These are phyloP conservation scores for Suillus plorans DNA, from an alignment of 768 basidiomycete genomes.

Conservation along the genomic window DNA sequence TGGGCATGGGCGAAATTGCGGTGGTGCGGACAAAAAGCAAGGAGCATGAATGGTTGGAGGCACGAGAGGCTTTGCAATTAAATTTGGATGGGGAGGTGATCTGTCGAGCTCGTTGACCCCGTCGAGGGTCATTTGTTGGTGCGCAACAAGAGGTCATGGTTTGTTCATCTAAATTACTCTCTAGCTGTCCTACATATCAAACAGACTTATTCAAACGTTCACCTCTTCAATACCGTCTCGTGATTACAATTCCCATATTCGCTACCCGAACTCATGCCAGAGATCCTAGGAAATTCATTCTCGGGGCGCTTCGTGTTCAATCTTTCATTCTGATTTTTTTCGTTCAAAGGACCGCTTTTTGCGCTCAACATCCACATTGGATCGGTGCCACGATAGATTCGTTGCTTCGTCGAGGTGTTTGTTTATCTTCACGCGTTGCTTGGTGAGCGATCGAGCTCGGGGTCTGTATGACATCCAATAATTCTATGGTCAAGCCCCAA, in stretches of 20 bases:
- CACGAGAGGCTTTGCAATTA: constrained; percentile 83
- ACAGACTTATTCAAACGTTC: too few relatives aligned
- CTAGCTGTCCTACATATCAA: too few relatives aligned
- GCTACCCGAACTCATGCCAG: neutral
- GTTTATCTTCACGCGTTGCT: neutral
- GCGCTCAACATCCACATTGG: too few relatives aligned
- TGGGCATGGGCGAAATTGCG: constrained; percentile 92
- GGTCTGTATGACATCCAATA: neutral
- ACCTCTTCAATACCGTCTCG: neutral
- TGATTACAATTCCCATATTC: neutral
- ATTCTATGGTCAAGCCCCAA: neutral
- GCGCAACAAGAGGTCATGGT: too few relatives aligned
- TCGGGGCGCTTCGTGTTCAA: neutral
- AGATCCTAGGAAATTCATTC: neutral
- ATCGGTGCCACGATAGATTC: neutral
- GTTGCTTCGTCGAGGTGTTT: neutral
- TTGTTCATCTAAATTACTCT: too few relatives aligned
- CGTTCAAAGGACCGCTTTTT: neutral
- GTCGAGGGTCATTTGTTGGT: neutral
- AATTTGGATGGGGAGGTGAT: constrained; percentile 83
- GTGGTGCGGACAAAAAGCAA: constrained; percentile 72
- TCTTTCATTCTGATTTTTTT: neutral
- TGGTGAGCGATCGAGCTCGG: neutral
- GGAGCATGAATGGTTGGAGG: constrained; percentile 87
- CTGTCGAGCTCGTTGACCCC: constrained; percentile 63